phyloP scores from a whole-genome alignment of 1,284 basidiomycete genomes.

The Ganoderma lingzhi region DNA sequence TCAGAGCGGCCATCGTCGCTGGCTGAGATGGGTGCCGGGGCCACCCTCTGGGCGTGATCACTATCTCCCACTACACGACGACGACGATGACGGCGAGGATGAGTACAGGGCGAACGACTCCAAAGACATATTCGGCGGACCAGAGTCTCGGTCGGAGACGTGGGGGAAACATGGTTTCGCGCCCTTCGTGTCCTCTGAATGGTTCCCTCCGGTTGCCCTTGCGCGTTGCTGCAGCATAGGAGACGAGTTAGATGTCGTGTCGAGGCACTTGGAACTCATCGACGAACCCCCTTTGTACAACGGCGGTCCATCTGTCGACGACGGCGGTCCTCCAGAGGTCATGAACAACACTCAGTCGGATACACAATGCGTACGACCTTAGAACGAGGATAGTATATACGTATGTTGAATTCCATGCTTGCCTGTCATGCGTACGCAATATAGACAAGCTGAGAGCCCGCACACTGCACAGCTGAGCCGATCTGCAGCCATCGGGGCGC shows the following conservation, averaged over 20 bases:
- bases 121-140: neutral
- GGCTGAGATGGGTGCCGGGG: neutral
- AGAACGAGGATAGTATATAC: neutral
- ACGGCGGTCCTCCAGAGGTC: neutral
- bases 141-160: neutral
- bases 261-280: neutral
- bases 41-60: neutral
- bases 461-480: no score
- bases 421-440: no score
- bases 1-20: neutral
- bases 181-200: neutral
- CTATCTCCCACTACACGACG: neutral
- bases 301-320: neutral
- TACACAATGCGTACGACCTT: neutral
- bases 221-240: neutral
- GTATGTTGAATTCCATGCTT: no score
- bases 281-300: neutral
- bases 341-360: neutral
- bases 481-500: no score
- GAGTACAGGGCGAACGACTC: neutral
- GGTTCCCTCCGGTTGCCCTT: neutral
- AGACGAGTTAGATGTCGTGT: neutral
- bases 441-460: no score
- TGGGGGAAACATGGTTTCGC: neutral
- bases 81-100: neutral